Base-by-base conservation (phyloP, 2,329 filamentous ascomycete species). In the Cercospora janseana region DNA sequence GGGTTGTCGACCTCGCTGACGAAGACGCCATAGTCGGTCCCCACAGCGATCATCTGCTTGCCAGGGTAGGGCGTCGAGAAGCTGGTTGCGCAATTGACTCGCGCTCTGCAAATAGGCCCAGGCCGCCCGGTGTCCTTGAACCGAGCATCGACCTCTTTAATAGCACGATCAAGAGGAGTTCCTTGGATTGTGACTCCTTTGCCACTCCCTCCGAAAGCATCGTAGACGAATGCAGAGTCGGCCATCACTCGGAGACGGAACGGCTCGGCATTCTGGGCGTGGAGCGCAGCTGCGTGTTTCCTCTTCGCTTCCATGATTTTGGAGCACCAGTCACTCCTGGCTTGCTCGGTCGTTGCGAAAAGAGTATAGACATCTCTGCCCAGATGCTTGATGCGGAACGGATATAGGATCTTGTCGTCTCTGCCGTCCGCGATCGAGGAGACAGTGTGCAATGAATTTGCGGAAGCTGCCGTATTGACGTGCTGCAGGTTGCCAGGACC, bases 281-380 rank as follows among this genome's bases (percentile, higher is more conserved):
- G 87, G 4, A 97, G 75, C 3, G 91, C 88, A 44, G 89, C 86
- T 16, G 93, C 93, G 67, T 98, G 91, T 52, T 86, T 84, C 5
- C 90, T 95, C 75, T 98, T 98, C 24, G 93, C 93, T 69, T 95
- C 87, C 37, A 94, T 85, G 61, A 98, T 95, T 70, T 90, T 95
- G 57, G 83, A 83, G 63, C 89, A 95, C 94, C 94, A 98, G 41
- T 95, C 88, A 55, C 83, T 78, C 50, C 93, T 81, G 61, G 84
- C 86, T 54, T 85, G 79, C 2, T 85, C 80, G 1, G 83, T 86
- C 4, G 85, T 81, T 0, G 92, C 91, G 67, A 94, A 97, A 1
- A 98, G 75, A 0, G 87, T 95, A 68, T 96, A 97, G 0, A 88
- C 85, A 60, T 95, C 91, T 55, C 95, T 88, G 9, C 94, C 93